These are phyloP conservation scores for Microbotryum intermedium DNA, from an alignment of 1,284 basidiomycete species.

Conservation along the genomic window DNA sequence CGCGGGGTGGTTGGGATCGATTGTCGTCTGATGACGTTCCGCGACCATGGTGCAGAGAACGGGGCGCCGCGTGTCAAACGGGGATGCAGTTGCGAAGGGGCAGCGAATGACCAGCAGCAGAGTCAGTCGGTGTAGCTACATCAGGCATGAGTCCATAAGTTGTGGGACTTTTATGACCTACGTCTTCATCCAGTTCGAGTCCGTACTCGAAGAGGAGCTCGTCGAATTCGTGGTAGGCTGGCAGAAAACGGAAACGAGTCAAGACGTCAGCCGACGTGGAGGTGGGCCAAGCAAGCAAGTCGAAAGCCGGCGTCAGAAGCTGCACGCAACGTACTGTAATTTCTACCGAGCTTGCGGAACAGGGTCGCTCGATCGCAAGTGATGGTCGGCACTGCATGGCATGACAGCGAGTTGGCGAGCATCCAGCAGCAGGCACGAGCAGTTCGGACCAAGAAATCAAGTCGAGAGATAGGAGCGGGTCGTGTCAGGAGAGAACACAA, in stretches of 20 bases:
- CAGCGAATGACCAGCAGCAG: not conserved
- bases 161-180: slow-evolving; percentile 36
- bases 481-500: too few species aligned
- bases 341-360: slow-evolving; percentile 72
- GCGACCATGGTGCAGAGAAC: too few species aligned
- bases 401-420: not conserved
- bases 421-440: not conserved
- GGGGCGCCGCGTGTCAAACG: not conserved
- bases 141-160: not conserved
- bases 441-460: too few species aligned
- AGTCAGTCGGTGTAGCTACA: not conserved
- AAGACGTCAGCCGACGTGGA: not conserved
- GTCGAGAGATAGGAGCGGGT: too few species aligned
- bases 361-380: slow-evolving; percentile 92
- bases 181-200: slow-evolving; percentile 94
- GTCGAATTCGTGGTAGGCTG: slow-evolving; percentile 90
- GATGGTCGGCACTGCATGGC: slow-evolving; percentile 72
- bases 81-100: not conserved
- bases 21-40: slow-evolving; percentile 15
- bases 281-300: not conserved
- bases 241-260: not conserved
- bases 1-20: slow-evolving; percentile 27
- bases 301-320: not conserved
- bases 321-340: slow-evolving; percentile 56
- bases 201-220: slow-evolving; percentile 95